These are phyloP conservation scores for Fusarium austroafricanum DNA, from an alignment of 2,329 filamentous ascomycete genomes.

Conservation along the genomic window DNA sequence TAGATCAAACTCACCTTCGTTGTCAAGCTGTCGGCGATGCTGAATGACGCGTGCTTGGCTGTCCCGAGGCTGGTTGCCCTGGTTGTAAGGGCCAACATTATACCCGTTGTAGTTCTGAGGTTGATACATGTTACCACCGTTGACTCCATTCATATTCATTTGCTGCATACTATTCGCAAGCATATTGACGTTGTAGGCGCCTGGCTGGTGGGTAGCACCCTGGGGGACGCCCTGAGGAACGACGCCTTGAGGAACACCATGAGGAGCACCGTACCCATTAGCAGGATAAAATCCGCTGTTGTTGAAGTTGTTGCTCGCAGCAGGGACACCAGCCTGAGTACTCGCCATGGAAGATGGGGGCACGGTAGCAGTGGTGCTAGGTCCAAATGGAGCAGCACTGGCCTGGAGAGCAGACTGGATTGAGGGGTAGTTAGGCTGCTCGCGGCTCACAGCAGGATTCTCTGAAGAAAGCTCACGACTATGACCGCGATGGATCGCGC, in stretches of 20 bases:
- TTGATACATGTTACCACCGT: slow-evolving; percentile 61
- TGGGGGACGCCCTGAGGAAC: slow-evolving; percentile 6
- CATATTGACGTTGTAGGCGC: slow-evolving; percentile 57
- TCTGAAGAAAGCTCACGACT: slow-evolving; percentile 76
- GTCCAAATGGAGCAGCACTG: slow-evolving; percentile 82
- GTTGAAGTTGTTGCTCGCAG: slow-evolving; percentile 48
- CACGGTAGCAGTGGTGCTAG: slow-evolving; percentile 56
- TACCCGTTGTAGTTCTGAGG: slow-evolving; percentile 70
- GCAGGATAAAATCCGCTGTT: slow-evolving; percentile 50
- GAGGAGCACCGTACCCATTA: slow-evolving; percentile 48
- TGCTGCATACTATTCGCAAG: slow-evolving; percentile 76
- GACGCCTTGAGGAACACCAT: slow-evolving; percentile 32
- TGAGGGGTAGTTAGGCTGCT: slow-evolving; percentile 65
- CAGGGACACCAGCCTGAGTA: slow-evolving; percentile 40
- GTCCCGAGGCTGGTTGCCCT: slow-evolving; percentile 71
- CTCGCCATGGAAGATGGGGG: slow-evolving; percentile 46
- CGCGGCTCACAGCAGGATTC: slow-evolving; percentile 55
- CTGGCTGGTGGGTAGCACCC: slow-evolving; percentile 42
- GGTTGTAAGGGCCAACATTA: slow-evolving; percentile 61
- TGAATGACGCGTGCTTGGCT: slow-evolving; percentile 81
- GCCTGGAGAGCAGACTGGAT: slow-evolving; percentile 82
- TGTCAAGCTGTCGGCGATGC: slow-evolving; percentile 78
- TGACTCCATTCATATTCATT: slow-evolving; percentile 66
- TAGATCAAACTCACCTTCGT: slow-evolving; percentile 66
- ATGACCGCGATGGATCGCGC: slow-evolving; percentile 74